Base-by-base conservation (phyloP, 2,329 filamentous ascomycete species). In the Colletotrichum aenigma region DNA sequence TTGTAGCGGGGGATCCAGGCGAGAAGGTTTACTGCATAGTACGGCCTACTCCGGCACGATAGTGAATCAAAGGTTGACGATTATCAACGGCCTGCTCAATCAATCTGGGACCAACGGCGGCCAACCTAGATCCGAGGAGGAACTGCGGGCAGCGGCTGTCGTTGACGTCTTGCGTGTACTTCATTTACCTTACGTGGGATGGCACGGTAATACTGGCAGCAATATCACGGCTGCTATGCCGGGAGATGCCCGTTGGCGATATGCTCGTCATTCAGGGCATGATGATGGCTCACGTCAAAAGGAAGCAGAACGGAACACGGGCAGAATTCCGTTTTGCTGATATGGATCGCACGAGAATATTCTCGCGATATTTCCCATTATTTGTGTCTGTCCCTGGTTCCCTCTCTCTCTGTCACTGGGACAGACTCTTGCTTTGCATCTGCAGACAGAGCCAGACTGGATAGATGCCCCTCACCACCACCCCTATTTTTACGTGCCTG, bases 181-280 rank as follows among this genome's bases (percentile, higher is more conserved):
- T 30, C 18, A 62, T 32, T 32, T 34, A 61, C 43, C 21, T 32
- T 34, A 61, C 43, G 43, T 34, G 55, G 26, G 21, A 58, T 58
- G 55, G 12, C 52, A 26, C 12, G 6, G 12, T 60, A 38, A 36
- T 13, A 58, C 38, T 43, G 58, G 26, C 36, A n/a, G 38, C 18
- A 28, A 26, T 21, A 69, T 64, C 55, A 28, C 5, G 18, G 56
- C 30, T 69, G 5, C 30, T 3, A 28, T 43, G 34, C 70, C 61
- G 36, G 71, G 55, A 70, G 30, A 52, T 56, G 61, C 67, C 67
- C 67, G 61, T 30, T n/a, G 32, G 28, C 48, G 32, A 30, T 7
- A 67, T 71, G 69, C 38, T 58, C 69, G 55, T 58, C 62, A 72
- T 72, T 58, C 62, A 68, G 62, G 69, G 69, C 73, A 75, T 72